Conservation (phyloP, 768 basidiomycete genomes). For the Rhizopogon vesiculosus region DNA sequence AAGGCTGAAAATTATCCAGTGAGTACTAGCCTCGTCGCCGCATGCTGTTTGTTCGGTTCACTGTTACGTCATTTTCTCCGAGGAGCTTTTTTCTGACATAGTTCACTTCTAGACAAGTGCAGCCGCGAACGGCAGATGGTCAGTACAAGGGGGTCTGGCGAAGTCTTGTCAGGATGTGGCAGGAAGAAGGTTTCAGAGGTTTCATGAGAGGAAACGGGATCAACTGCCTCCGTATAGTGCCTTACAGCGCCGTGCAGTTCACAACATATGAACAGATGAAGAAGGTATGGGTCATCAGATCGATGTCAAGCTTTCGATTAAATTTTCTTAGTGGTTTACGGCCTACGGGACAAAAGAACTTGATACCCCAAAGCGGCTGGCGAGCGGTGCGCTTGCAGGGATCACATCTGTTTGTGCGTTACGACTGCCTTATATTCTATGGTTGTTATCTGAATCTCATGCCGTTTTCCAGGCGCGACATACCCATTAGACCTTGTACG, state of each 20-base stretch:
- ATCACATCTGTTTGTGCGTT: constrained; percentile 89
- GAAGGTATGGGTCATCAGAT: constrained; percentile 43
- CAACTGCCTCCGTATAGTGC: constrained; percentile 90
- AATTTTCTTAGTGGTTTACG: constrained; percentile 59
- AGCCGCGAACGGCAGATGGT: constrained; percentile 53
- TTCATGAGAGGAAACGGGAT: constrained; percentile 94
- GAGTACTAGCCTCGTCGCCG: constrained; percentile 19
- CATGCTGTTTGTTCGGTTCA: background rate
- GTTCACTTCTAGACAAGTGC: constrained; percentile 69
- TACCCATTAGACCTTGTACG: constrained; percentile 94
- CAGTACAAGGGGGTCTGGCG: constrained; percentile 85
- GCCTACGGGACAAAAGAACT: constrained; percentile 64
- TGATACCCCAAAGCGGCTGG: constrained; percentile 83
- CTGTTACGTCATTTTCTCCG: background rate
- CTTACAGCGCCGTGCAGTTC: constrained; percentile 87
- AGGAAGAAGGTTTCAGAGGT: constrained; percentile 88
- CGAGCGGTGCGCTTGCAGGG: constrained; percentile 87
- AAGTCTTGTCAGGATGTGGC: constrained; percentile 81
- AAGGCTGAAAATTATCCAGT: constrained; percentile 96
- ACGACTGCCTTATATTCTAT: constrained; percentile 4
- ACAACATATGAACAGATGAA: constrained; percentile 90
- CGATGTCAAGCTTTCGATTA: background rate
- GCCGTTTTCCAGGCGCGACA: constrained; percentile 54
- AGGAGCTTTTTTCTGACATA: background rate
- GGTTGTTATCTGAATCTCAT: constrained; percentile 7